Evolutionary conservation across 345 rosid genomes (phyloP).

Genomic region (Punica granatum): DNA sequence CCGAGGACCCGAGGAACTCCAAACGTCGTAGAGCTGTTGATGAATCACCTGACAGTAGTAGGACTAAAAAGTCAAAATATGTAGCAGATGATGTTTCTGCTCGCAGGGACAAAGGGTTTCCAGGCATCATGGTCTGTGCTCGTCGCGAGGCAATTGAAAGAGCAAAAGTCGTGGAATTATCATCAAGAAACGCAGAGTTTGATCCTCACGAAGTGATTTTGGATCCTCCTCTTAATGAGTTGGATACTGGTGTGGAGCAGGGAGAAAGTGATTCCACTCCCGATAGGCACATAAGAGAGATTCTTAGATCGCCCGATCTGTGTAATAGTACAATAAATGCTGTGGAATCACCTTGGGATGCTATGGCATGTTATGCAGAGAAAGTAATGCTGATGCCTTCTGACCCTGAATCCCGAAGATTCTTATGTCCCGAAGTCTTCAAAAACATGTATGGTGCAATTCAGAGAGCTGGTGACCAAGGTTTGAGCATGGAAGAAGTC

Average conservation of each 20-base stretch:
- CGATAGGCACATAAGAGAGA: constrained; percentile 30
- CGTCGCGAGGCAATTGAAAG: constrained; percentile 35
- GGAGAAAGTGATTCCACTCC: constrained; percentile 17
- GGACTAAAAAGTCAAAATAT: constrained; percentile 52
- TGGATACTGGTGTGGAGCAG: constrained; percentile 19
- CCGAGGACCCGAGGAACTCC: constrained; percentile 66
- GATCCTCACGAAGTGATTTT: not conserved
- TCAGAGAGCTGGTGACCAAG: constrained; percentile 95
- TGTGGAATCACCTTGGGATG: constrained; percentile 61
- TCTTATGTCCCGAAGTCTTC: constrained; percentile 41
- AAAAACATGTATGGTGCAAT: constrained; percentile 45
- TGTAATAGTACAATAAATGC: constrained; percentile 30
- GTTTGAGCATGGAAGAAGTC: constrained; percentile 62
- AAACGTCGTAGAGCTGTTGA: constrained; percentile 58
- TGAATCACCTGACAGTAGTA: constrained; percentile 40
- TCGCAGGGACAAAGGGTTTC: constrained; percentile 92
- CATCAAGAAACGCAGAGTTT: constrained; percentile 35
- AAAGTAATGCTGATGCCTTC: constrained; percentile 28
- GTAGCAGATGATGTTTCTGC: constrained; percentile 57
- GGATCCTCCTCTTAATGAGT: not conserved
- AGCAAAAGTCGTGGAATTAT: constrained; percentile 37
- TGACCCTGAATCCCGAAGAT: constrained; percentile 21
- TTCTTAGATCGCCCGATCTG: constrained; percentile 22
- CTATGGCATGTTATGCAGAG: constrained; percentile 56
- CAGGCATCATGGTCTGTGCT: constrained; percentile 62